Base-by-base conservation (phyloP, 2,329 filamentous ascomycete species). In the Penicillium sp. region DNA sequence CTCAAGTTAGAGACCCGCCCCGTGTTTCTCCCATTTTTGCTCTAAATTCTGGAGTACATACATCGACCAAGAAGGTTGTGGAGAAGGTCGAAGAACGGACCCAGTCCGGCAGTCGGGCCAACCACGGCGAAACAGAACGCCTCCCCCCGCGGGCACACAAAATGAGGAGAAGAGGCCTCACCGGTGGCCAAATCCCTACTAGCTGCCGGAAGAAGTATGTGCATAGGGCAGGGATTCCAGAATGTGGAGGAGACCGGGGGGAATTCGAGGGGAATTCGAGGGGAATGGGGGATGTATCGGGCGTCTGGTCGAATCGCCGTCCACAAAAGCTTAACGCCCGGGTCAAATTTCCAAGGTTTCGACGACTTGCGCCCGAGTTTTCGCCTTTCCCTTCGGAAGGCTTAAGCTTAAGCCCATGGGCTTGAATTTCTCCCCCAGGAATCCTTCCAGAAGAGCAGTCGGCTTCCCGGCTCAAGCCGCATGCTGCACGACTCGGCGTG, bases 191-290 rank as follows among this genome's bases (percentile, higher is more conserved):
- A 51, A 59, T 51, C 23, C 38, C 49, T 52, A 39, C 42, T 52
- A 53, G 54, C 34, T 43, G n/a, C 52, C 39, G 39, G 15, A 42
- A 39, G 15, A 6, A 44, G 44, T 47, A 26, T 26, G 52, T 52
- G 44, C 44, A 54, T 55, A 47, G 7, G 28, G 33, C 39, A 45
- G 38, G 42, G 42, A 42, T 47, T 34, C 31, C 38, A 55, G 51
- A 60, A 56, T 58, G 53, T 49, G 53, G 58, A 54, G 53, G 43
- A 42, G 47, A 33, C 23, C 51, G 51, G 57, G 57, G 57, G 48
- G 54, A 54, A 60, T 53, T 49, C 41, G 42, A 48, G 52, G 56
- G 49, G 43, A 18, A 26, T 26, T 26, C 7, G 24, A 26, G 24
- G 24, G 24, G 24, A 7, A 26, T 26, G 24, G 24, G 24, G 24